Evolutionary conservation across 1,284 basidiomycete genomes (phyloP).

Genomic region (Afroboletus lepidellus): DNA sequence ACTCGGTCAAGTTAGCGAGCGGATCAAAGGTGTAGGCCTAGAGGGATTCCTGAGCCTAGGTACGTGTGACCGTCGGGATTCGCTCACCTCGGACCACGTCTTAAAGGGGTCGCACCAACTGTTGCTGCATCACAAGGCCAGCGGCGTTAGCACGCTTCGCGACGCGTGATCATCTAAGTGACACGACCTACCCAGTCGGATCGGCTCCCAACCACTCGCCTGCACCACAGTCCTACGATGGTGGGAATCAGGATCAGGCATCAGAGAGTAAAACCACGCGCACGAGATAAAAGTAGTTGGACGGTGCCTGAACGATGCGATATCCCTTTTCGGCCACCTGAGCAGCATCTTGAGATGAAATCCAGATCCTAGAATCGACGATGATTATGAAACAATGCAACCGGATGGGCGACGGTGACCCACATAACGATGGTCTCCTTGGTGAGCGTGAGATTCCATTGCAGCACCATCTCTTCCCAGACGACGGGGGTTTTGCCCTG

Average conservation of each 20-base stretch:
- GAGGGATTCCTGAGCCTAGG: neutral
- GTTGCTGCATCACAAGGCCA: conserved; percentile 30
- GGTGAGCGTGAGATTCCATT: conserved; percentile 58
- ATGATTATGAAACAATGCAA: neutral
- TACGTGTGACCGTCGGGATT: neutral
- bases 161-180: neutral
- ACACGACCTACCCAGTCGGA: conserved; percentile 38
- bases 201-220: conserved; percentile 75
- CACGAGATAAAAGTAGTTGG: conserved; percentile 76
- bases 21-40: conserved; percentile 58
- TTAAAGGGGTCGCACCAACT: conserved; percentile 60
- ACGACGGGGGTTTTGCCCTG: conserved; percentile 64
- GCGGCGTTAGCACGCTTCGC: conserved; percentile 7
- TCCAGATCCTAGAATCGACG: conserved; percentile 58
- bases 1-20: conserved; percentile 39
- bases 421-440: conserved; percentile 70
- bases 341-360: conserved; percentile 57
- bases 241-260: neutral
- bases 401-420: neutral
- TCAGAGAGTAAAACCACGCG: conserved; percentile 32
- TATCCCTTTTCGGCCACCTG: conserved; percentile 60
- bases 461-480: conserved; percentile 72
- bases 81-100: conserved; percentile 47
- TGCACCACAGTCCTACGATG: conserved; percentile 69
- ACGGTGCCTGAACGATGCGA: conserved; percentile 65